Evolutionary conservation across 345 rosid genomes (phyloP).

Genomic region (Eutrema heterophyllum): DNA sequence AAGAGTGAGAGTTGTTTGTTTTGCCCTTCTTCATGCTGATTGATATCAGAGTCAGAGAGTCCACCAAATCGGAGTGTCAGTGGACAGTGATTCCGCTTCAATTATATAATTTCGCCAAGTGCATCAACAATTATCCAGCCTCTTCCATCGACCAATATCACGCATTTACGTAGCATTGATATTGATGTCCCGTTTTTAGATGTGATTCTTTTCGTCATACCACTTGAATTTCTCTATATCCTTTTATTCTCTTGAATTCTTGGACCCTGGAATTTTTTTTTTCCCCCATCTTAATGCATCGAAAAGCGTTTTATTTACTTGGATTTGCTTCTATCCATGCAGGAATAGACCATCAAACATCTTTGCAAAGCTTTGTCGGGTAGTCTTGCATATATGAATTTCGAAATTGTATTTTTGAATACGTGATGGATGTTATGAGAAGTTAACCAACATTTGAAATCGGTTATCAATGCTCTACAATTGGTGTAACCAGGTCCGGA

Average conservation of each 20-base stretch:
- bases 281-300: neutral
- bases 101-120: neutral
- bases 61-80: neutral
- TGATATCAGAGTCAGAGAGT: conserved; percentile 1
- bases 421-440: too few species aligned
- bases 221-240: neutral
- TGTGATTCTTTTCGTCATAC: neutral
- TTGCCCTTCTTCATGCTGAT: conserved; percentile 1
- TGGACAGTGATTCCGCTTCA: neutral
- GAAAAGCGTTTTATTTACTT: neutral
- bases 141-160: neutral
- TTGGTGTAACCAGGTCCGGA: too few species aligned
- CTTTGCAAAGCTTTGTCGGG: too few species aligned
- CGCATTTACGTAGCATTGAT: neutral
- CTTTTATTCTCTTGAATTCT: too few species aligned
- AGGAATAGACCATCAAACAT: too few species aligned
- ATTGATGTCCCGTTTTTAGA: neutral
- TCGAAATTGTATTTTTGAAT: too few species aligned
- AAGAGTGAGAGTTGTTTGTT: neutral
- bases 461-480: too few species aligned
- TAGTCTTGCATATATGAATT: too few species aligned
- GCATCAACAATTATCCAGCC: conserved; percentile 7
- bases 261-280: neutral
- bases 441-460: too few species aligned
- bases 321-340: neutral